Evolutionary conservation across 192 early-diverging fungal species (phyloP), one percentile per base, ranked within the genome.

Genomic region (Backusella tuberculispora): DNA sequence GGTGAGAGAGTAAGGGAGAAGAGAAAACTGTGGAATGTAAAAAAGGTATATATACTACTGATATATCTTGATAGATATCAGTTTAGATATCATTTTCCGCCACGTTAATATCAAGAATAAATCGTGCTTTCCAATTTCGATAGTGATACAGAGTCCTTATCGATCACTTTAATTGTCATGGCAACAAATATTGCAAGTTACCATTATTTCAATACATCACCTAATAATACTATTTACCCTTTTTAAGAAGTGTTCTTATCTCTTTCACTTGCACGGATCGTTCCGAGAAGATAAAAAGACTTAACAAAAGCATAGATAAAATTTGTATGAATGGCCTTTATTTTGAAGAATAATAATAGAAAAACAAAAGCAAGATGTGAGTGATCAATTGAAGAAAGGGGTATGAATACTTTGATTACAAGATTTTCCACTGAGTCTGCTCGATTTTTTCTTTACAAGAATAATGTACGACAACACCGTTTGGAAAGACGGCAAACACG

Each of bases 401-500:
- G 46, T 56, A 29, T 73, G 60, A 38, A 66, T 50, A 40, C 21
- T 24, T 48, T 12, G 40, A 47, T 70, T 63, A 70, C 17, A 69
- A 42, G 37, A 67, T 50, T 45, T 81, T 81, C 76, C 80, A 77
- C 56, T 72, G 77, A 10, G 74, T 76, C 34, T 83, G 73, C 42
- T 83, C 81, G 29, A 79, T 79, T 47, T 83, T 83, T 42, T 89
- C 88, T 72, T 89, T 89, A 75, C 93, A 95, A 63, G 86, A 90
- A 66, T 91, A 90, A 83, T 95, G 93, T 5, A 93, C 88, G 9
- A 95, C 87, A 5, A 88, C 83, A 14, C 90, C 90, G 68, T 90
- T 86, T 3, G 92, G 90, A 78, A 89, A 92, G 3, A 86, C 87
- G 4, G 92, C 92, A 82, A 95, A 93, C 4, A 92, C 93, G 72